These are phyloP conservation scores for Luzula sylvatica DNA, from an alignment of 176 grass and related monocot genomes.

Conservation along the genomic window DNA sequence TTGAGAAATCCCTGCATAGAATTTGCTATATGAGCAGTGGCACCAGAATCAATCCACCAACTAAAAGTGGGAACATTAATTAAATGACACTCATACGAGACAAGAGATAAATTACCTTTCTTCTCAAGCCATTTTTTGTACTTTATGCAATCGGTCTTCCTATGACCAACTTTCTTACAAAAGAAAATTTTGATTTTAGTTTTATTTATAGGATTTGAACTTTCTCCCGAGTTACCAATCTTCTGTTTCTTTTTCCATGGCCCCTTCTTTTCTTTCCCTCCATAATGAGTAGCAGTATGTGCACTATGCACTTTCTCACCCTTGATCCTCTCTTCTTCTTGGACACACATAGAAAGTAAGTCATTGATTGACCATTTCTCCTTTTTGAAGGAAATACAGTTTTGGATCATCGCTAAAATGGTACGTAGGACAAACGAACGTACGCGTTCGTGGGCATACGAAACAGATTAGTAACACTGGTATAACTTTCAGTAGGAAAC, in stretches of 20 bases:
- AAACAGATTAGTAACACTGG: too few relatives aligned
- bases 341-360: not conserved
- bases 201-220: not conserved
- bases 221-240: not conserved
- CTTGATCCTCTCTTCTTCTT: conserved; percentile 2
- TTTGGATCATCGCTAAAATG: too few relatives aligned
- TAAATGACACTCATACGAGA: too few relatives aligned
- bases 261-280: not conserved
- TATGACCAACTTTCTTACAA: not conserved
- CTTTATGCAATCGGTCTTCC: not conserved
- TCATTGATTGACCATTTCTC: conserved; percentile 2
- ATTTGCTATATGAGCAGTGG: conserved; percentile 13
- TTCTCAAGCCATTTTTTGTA: conserved; percentile 14
- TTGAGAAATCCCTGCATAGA: conserved; percentile 4
- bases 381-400: too few relatives aligned
- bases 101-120: conserved; percentile 12
- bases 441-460: too few relatives aligned
- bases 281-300: not conserved
- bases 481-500: too few relatives aligned
- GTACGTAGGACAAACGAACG: too few relatives aligned
- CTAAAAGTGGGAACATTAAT: too few relatives aligned
- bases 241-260: not conserved
- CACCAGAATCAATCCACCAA: too few relatives aligned
- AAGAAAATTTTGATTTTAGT: not conserved
- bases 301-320: not conserved